Base-by-base conservation (phyloP, 345 rosid species). In the Crucihimalaya himalaica region DNA sequence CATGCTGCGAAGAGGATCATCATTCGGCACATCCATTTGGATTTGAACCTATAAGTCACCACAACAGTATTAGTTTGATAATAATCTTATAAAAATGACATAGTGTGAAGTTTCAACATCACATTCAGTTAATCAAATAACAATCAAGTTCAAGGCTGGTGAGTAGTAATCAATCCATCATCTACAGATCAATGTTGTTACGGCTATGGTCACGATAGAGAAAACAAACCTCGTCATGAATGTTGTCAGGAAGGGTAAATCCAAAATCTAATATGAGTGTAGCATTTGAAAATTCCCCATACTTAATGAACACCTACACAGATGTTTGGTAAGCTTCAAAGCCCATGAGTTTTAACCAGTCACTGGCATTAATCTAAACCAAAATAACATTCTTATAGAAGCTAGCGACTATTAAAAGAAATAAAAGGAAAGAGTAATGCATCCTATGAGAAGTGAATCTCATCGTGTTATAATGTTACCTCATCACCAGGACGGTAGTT, bases 281-380 rank as follows among this genome's bases (percentile, higher is more conserved):
- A 15, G 92, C 87, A 85, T 93, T 93, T 60, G 96, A 64, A 81
- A 86, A 77, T 71, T 86, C 84, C 28, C 98, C 98, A 34, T 93
- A 91, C 15, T 81, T 79, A 75, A 93, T 85, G 66, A 83, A 61
- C 51, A 93, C 88, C 96, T 91, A 66, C 68, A 71, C 5, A 55
- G 14, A 45, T 52, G 11, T 54, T 51, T 34, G 18, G 71, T 56
- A 15, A 58, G 61, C 48, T 34, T 43, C 6, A 68, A 48, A 40
- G 45, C 21, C 61, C 40, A n/a, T 21, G 42, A 16, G 20, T 23
- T 56, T 47, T 45, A 56, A 46, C 45, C 63, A 51, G 68, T 20
- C 42, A 34, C 18, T 42, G 31, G 15, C 62, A 18, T 16, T 21
- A 5, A 66, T 3, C 51, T 23, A n/a, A 5, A 52, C 48, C 55